A percentile compares a stretch with the other conserved stretches of the same genome.
Conservation (phyloP, 805 yeast species). For the Candida endomychidarum region DNA sequence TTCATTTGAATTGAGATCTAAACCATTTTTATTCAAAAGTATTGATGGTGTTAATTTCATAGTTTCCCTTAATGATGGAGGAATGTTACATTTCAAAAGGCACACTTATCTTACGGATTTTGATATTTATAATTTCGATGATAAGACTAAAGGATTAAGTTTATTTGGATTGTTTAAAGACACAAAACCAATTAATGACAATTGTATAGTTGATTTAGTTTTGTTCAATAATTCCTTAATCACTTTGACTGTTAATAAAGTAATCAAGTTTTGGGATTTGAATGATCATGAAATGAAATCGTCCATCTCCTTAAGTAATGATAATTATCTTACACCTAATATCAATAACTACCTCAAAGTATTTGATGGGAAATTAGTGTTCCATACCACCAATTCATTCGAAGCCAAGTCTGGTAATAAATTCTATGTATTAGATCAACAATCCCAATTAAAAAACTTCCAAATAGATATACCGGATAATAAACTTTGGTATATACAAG, state of each 20-base stretch:
- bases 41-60: conserved; percentile 47
- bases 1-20: conserved; percentile 43
- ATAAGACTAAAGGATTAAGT: conserved; percentile 25
- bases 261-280: conserved; percentile 62
- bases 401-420: conserved; percentile 16
- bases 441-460: conserved; percentile 3
- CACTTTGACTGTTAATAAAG: conserved; percentile 55
- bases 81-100: conserved; percentile 57
- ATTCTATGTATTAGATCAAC: conserved; percentile 8
- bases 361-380: background rate
- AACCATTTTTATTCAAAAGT: conserved; percentile 36
- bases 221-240: conserved; percentile 37
- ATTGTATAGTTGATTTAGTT: conserved; percentile 44
- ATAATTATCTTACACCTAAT: conserved; percentile 4
- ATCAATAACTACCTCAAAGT: conserved; percentile 6
- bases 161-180: conserved; percentile 13
- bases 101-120: conserved; percentile 34
- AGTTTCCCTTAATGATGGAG: conserved; percentile 75
- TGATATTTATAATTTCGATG: conserved; percentile 54
- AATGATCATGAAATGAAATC: conserved; percentile 27
- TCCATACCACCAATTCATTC: conserved; percentile 18
- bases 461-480: conserved; percentile 10
- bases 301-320: conserved; percentile 13
- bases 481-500: conserved; percentile 48
- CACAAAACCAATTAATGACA: conserved; percentile 29